phyloP scores from a whole-genome alignment of 192 early-diverging fungal genomes.

The Coemansia brasiliensis region DNA sequence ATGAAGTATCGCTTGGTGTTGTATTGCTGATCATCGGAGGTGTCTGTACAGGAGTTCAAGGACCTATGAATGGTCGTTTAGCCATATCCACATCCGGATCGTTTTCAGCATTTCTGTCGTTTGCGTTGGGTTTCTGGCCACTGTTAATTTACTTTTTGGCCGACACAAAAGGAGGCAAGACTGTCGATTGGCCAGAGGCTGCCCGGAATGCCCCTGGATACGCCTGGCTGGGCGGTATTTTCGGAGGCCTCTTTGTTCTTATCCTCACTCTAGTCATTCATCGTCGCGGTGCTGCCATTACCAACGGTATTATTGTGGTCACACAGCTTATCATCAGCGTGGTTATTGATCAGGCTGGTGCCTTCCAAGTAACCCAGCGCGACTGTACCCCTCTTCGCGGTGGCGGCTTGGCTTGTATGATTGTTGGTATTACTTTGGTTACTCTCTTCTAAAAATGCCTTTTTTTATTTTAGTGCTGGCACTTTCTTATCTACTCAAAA shows the following conservation, averaged over 20 bases:
- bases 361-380: constrained; percentile 34
- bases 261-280: constrained; percentile 52
- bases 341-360: constrained; percentile 45
- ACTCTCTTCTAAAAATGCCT: constrained; percentile 36
- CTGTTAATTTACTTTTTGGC: constrained; percentile 53
- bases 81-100: constrained; percentile 48
- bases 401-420: constrained; percentile 51
- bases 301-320: constrained; percentile 51
- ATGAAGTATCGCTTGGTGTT: constrained; percentile 36
- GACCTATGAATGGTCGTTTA: constrained; percentile 51
- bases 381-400: constrained; percentile 40
- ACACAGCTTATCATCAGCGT: constrained; percentile 53
- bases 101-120: constrained; percentile 50
- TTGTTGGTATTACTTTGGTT: constrained; percentile 52
- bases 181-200: constrained; percentile 33
- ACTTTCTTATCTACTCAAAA: too few relatives aligned
- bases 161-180: constrained; percentile 49
- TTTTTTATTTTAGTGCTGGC: neutral
- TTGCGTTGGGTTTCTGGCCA: constrained; percentile 54
- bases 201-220: constrained; percentile 30
- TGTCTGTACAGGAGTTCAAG: constrained; percentile 46
- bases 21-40: constrained; percentile 54
- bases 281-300: constrained; percentile 52
- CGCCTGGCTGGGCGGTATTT: constrained; percentile 52
- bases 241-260: constrained; percentile 50